Percentiles rank a stretch among this genome's conserved stretches.
Evolutionary conservation across 2,329 filamentous ascomycete species (phyloP).

Genomic region (Neonectria ditissima): DNA sequence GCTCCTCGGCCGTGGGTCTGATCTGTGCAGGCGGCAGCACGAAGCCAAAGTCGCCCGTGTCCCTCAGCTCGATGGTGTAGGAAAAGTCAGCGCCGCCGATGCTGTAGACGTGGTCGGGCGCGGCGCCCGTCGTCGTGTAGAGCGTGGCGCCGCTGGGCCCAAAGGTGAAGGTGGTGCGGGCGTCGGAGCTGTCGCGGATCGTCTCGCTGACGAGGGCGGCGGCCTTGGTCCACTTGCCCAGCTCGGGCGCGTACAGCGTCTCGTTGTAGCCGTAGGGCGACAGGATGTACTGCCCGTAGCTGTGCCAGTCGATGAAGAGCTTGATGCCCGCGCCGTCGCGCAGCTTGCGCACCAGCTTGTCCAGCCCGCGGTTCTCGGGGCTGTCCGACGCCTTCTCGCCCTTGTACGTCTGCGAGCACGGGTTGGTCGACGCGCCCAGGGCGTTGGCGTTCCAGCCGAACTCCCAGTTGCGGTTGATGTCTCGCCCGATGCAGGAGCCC

Average conservation of each 20-base stretch:
- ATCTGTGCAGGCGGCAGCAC: conserved; percentile 54
- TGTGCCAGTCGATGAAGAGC: conserved; percentile 62
- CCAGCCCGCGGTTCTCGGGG: conserved; percentile 60
- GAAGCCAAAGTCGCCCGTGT: conserved; percentile 52
- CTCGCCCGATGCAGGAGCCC: conserved; percentile 59
- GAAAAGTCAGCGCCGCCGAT: conserved; percentile 49
- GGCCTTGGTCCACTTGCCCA: conserved; percentile 54
- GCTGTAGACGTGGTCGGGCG: conserved; percentile 46
- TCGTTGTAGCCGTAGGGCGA: conserved; percentile 60
- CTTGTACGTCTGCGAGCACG: conserved; percentile 60
- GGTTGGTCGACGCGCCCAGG: conserved; percentile 60
- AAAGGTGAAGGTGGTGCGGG: conserved; percentile 49
- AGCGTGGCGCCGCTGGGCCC: conserved; percentile 54
- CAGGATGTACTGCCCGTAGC: conserved; percentile 59
- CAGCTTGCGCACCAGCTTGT: conserved; percentile 46
- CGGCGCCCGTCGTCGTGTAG: conserved; percentile 51
- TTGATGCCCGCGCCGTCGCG: conserved; percentile 53
- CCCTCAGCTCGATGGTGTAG: conserved; percentile 54
- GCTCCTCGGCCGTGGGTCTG: conserved; percentile 51
- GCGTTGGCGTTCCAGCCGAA: conserved; percentile 59
- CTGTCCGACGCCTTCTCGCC: conserved; percentile 55
- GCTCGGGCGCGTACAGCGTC: conserved; percentile 52
- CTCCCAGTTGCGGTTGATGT: conserved; percentile 68
- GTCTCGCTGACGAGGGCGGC: conserved; percentile 44
- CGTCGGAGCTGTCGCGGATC: conserved; percentile 49